phyloP scores from a whole-genome alignment of 2,329 filamentous ascomycete genomes.

The Pseudopithomyces chartarum region DNA sequence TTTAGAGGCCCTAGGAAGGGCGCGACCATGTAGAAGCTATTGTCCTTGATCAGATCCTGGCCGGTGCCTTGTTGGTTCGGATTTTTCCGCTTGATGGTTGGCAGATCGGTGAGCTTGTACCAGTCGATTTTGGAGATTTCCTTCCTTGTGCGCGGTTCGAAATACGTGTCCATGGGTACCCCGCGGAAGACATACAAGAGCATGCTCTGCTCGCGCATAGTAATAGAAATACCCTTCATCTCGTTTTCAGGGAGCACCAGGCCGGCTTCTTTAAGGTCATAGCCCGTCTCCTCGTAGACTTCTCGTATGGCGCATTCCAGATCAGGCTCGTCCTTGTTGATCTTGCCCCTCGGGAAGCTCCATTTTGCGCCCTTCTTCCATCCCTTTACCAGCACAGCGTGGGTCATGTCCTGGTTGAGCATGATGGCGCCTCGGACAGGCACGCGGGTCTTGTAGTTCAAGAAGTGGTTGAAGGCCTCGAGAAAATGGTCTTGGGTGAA shows the following conservation, averaged over 20 bases:
- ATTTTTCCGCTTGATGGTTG: conserved; percentile 73
- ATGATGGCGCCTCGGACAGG: conserved; percentile 94
- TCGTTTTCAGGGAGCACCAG: conserved; percentile 71
- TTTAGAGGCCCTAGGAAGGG: conserved; percentile 85
- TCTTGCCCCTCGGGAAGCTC: conserved; percentile 97
- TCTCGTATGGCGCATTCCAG: conserved; percentile 92
- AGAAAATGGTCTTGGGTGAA: conserved; percentile 80
- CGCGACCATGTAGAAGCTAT: conserved; percentile 98
- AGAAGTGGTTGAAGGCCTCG: conserved; percentile 86
- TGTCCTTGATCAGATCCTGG: conserved; percentile 66
- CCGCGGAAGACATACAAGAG: conserved; percentile 89
- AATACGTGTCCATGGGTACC: conserved; percentile 83
- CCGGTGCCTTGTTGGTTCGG: conserved; percentile 62
- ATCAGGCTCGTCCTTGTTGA: conserved; percentile 96
- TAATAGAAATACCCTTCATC: conserved; percentile 84
- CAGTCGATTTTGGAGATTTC: conserved; percentile 97
- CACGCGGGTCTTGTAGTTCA: conserved; percentile 92
- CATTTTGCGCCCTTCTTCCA: conserved; percentile 97
- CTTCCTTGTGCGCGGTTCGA: conserved; percentile 89
- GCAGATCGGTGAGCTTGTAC: conserved; percentile 89
- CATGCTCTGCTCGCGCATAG: conserved; percentile 91
- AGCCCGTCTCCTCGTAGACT: conserved; percentile 95
- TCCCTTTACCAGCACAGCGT: conserved; percentile 89
- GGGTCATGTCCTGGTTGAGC: conserved; percentile 92
- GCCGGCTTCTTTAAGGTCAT: conserved; percentile 76